A percentile compares a stretch with the other conserved stretches of the same genome.
These are phyloP conservation scores for Saksenaea vasiformis DNA, from an alignment of 371 early-diverging fungal species.

Conservation along the genomic window DNA sequence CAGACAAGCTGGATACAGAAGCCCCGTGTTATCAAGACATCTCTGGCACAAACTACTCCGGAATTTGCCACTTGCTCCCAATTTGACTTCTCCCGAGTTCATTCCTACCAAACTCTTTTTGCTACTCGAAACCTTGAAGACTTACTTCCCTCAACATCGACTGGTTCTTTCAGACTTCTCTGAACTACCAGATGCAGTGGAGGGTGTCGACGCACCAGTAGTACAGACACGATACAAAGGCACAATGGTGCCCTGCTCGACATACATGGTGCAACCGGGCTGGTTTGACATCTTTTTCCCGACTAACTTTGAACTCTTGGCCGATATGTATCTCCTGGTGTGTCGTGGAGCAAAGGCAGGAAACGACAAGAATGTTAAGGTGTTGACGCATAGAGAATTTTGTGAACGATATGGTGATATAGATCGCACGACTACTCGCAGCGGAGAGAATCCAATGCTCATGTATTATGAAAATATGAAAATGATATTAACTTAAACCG, in stretches of 20 bases:
- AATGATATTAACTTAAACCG: conserved; percentile 54
- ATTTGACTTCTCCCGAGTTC: conserved; percentile 84
- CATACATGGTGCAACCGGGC: conserved; percentile 96
- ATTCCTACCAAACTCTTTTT: conserved; percentile 87
- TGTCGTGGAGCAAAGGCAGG: conserved; percentile 53
- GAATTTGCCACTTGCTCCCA: conserved; percentile 81
- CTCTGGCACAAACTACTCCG: conserved; percentile 55
- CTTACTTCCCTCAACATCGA: conserved; percentile 86
- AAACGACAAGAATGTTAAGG: conserved; percentile 50
- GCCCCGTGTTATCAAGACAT: conserved; percentile 62
- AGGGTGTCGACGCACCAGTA: conserved; percentile 87
- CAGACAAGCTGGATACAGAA: conserved; percentile 51
- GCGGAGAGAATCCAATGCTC: conserved; percentile 94
- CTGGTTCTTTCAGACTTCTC: conserved; percentile 90
- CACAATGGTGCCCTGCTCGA: conserved; percentile 91
- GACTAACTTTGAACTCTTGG: conserved; percentile 88
- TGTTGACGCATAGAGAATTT: conserved; percentile 83
- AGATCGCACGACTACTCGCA: conserved; percentile 71
- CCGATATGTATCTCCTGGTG: conserved; percentile 72
- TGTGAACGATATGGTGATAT: conserved; percentile 78
- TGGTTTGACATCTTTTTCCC: conserved; percentile 99
- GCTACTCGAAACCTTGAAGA: conserved; percentile 74
- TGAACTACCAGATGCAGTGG: conserved; percentile 77
- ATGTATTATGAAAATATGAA: conserved; percentile 94
- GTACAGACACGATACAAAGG: conserved; percentile 91